Base-by-base conservation (phyloP, 306 rosid genomes). In the Delonix regia region DNA sequence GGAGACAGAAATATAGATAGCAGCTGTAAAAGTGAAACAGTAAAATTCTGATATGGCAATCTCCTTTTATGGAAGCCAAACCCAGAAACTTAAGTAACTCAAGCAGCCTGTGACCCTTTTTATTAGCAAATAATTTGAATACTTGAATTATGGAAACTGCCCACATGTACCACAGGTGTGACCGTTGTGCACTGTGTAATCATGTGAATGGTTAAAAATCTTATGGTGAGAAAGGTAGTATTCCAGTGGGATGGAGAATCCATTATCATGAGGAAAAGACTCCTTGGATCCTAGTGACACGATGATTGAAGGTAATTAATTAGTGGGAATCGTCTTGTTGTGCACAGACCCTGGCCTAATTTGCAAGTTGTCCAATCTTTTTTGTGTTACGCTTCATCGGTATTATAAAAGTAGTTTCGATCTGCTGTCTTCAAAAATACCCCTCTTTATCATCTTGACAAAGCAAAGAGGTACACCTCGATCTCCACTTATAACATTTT, bases 391-490 rank as follows among this genome's bases (percentile, higher is more conserved):
- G 44, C 44, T 47, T 18, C 41, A 70, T 28, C 28, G 13, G 60
- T 48, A 4, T 28, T 27, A 18, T 22, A 72, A 28, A 69, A 69
- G 71, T 25, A 25, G 33, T 55, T 55, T 59, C 47, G 12, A 33
- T 53, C 14, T 53, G 52, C 47, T 27, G 21, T 66, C 33, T 39
- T 0, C n/a, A 41, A 66, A 66, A 51, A 78, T 27, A n/a, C n/a
- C 55, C 27, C 25, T 18, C 70, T 70, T 69, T 69, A 77, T 75
- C 67, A 52, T 34, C 18, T 47, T 82, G 81, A 81, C 93, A 85
- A 82, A 82, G 78, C 48, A 61, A 55, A 63, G 91, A 76, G 89
- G 87, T 78, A 86, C 93, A 89, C 87, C 80, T 82, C 80, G 77
- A 61, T 82, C 75, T 78, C 96, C 93, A 87, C 86, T 83, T n/a